Evolutionary conservation across 1,284 basidiomycete genomes (phyloP), one percentile per base, ranked within the genome.

Genomic region (Ceratorhiza oryzae-sativae): DNA sequence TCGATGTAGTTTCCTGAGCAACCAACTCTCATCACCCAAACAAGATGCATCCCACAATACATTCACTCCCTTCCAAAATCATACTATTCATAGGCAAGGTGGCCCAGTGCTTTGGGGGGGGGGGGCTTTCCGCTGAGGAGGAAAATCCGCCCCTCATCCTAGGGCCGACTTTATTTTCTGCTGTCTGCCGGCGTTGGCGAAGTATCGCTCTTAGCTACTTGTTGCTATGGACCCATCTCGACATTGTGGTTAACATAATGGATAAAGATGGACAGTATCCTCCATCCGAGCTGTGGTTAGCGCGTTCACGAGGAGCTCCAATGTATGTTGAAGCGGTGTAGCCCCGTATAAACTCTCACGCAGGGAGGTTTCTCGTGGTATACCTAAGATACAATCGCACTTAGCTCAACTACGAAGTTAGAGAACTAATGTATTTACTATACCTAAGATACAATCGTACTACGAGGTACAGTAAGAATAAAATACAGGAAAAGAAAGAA

Each of bases 171-270:
- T 27, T 34, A 3, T 20, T 48, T 15, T 46, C 42, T n/a, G 20
- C 39, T 6, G 60, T 62, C 42, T 46, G 60, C 27, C 15, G 23
- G 18, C 42, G 34, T 18, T 62, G 60, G 60, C 60, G 45, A 15
- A 20, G 42, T 13, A 23, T 62, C 32, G 60, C 60, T 6, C 6
- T 48, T 6, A 45, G 48, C 23, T 27, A 42, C 13, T 2, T 10
- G 5, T 25, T 12, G 2, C 60, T 62, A 3, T 62, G 60, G 60
- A 3, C 60, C 15, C 60, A 48, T 30, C 30, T 62, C 0, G 60
- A 62, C n/a, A 23, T 62, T 1, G 41, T 34, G 0, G 27, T 55
- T 34, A 34, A 55, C 30, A 13, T 34, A 9, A 55, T 34, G 30
- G 51, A 55, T 18, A 3, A 32, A 12, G 34, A 34, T 2, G 51